These are phyloP conservation scores for Thraustochytrium sp. DNA, from an alignment of 352 stramenopile species.

Conservation along the genomic window DNA sequence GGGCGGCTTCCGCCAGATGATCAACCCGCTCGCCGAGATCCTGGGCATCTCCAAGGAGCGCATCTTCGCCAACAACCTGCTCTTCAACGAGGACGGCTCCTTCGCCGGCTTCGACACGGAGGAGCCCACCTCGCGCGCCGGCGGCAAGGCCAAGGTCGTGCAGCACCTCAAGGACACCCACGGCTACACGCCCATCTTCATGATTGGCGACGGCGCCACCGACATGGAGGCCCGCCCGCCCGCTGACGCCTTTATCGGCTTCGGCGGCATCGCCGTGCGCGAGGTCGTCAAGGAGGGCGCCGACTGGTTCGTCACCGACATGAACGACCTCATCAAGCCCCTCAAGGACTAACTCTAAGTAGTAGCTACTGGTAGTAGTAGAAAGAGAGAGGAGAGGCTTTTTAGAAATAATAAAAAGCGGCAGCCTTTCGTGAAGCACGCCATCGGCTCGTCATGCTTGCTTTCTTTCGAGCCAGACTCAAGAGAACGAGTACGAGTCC, in stretches of 20 bases:
- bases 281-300: conserved; percentile 84
- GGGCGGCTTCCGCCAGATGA: conserved; percentile 93
- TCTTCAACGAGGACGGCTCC: conserved; percentile 72
- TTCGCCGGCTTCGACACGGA: conserved; percentile 88
- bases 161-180: conserved; percentile 76
- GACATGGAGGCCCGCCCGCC: conserved; percentile 94
- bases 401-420: neutral
- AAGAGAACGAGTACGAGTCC: too few species aligned
- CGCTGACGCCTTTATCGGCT: conserved; percentile 93
- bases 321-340: conserved; percentile 74
- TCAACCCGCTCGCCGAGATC: conserved; percentile 85
- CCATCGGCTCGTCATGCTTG: too few species aligned
- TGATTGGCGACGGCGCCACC: conserved; percentile 97
- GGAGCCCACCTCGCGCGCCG: conserved; percentile 82
- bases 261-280: conserved; percentile 88
- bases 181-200: conserved; percentile 88
- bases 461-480: too few species aligned
- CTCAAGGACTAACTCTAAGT: conserved; percentile 45
- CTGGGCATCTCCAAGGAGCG: conserved; percentile 73
- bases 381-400: too few species aligned
- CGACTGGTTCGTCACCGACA: conserved; percentile 95
- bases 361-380: neutral
- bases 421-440: neutral
- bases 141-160: conserved; percentile 72
- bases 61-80: conserved; percentile 96